A percentile compares a stretch with the other conserved stretches of the same genome.
phyloP scores from a whole-genome alignment of 2,329 filamentous ascomycete species.

The Allantophomopsis lycopodina region DNA sequence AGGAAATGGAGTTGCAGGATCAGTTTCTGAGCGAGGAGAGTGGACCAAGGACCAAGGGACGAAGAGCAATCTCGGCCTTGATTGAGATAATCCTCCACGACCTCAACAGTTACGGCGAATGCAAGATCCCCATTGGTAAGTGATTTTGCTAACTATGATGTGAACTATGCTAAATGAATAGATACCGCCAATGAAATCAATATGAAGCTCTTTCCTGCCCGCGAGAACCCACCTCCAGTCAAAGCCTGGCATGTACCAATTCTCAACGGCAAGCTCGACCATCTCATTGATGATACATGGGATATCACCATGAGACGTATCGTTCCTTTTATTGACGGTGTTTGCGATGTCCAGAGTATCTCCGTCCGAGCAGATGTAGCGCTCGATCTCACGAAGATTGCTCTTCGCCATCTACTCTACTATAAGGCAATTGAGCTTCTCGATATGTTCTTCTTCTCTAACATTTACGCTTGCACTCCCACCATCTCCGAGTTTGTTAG shows the following conservation, averaged over 20 bases:
- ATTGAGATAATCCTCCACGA: slow-evolving; percentile 75
- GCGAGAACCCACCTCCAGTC: slow-evolving; percentile 62
- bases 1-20: slow-evolving; percentile 83
- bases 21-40: slow-evolving; percentile 55
- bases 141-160: slow-evolving; percentile 6
- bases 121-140: slow-evolving; percentile 91
- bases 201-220: slow-evolving; percentile 85
- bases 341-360: slow-evolving; percentile 80
- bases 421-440: slow-evolving; percentile 84
- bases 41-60: slow-evolving; percentile 23
- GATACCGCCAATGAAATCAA: slow-evolving; percentile 92
- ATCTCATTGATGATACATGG: slow-evolving; percentile 55
- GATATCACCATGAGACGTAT: slow-evolving; percentile 69
- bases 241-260: slow-evolving; percentile 87
- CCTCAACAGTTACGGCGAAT: slow-evolving; percentile 92
- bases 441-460: slow-evolving; percentile 89
- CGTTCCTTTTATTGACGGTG: slow-evolving; percentile 76
- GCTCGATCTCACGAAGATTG: slow-evolving; percentile 71
- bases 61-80: slow-evolving; percentile 68
- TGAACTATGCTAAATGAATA: slow-evolving; percentile 18
- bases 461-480: slow-evolving; percentile 73
- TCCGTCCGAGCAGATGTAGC: slow-evolving; percentile 77
- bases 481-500: slow-evolving; percentile 69
- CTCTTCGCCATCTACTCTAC: slow-evolving; percentile 79
- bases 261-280: slow-evolving; percentile 48